A percentile compares a stretch with the other conserved stretches of the same genome.
Evolutionary conservation across 78 protist species (phyloP).

Genomic region (slime mould (Dictyostelium discoideum)): dicty_2.7 NC_007090.3:3993501-3994000

Average conservation of each 20-base stretch:
- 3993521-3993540: constrained; percentile 5
- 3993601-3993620: not conserved
- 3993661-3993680: not conserved
- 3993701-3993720: not conserved
- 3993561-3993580: not conserved
- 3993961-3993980: not conserved
- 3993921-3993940: not conserved
- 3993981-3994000: not conserved
- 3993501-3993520: not conserved
- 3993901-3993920: not conserved
- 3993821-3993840: not conserved
- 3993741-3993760: not conserved
- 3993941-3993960: not conserved
- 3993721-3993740: not conserved
- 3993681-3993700: not conserved
- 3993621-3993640: not conserved
- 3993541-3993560: not conserved
- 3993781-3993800: not conserved
- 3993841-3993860: not conserved
- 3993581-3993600: not conserved
- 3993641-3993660: not conserved
- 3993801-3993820: not conserved
- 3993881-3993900: not conserved
- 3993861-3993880: not conserved
- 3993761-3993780: not conserved